Evolutionary conservation across 306 rosid genomes (phyloP), one percentile per base, ranked within the genome.

Genomic region (Cyclanthera cordifolia): DNA sequence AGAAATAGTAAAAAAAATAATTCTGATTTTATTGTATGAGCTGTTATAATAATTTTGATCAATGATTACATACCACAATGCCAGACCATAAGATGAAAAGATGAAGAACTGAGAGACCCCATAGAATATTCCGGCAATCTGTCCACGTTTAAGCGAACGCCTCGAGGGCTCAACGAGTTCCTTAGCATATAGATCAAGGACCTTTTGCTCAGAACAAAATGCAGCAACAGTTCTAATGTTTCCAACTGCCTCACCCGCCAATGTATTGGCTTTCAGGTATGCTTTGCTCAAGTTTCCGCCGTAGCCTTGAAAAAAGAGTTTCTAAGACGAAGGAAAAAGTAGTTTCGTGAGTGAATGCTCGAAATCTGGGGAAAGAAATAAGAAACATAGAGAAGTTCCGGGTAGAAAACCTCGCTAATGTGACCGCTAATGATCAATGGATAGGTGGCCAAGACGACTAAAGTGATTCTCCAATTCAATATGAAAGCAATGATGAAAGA

Each of bases 281-380:
- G 95, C 93, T 78, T 86, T 89, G 91, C 95, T 93, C 87, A 93
- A 84, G 89, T 93, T 93, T n/a, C 98, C 98, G 73, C 96, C 96
- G 64, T 83, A 93, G 56, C 98, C 98, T 85, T 89, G 69, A 88
- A 93, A 81, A 80, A 93, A 93, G 73, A 93, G 90, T 83, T 84
- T 93, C 98, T 93, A 84, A 73, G 79, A 69, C 72, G 34, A 59
- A n/a, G 67, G 32, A 20, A 66, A 73, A 28, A 20, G 60, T 27
- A 24, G 49, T 43, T 39, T 43, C 17, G 21, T 69, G 23, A 76
- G 55, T 9, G 19, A 52, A 59, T 34, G 39, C 41, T 3, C 28
- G 4, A 45, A n/a, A n/a, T 67, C 47, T 46, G 28, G 49, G 50
- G 21, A 25, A 21, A 21, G 37, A 39, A 27, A 57, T 19, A 13